Evolutionary conservation across 805 yeast genomes (phyloP).

Genomic region (Yamadazyma ubonensis): DNA sequence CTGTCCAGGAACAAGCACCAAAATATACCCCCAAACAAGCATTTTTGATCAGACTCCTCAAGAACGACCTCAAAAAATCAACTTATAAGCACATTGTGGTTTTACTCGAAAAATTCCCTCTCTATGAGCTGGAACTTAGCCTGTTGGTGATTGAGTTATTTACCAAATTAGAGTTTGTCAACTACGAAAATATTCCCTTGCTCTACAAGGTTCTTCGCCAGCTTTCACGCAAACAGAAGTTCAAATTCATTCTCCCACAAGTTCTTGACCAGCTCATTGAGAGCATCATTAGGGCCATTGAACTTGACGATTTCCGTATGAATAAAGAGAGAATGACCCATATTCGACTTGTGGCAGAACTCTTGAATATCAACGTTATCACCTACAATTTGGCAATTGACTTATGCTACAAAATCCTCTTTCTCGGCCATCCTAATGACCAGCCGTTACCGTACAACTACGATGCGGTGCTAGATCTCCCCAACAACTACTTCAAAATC

Average conservation of each 20-base stretch:
- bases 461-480: constrained; percentile 51
- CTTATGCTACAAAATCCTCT: constrained; percentile 54
- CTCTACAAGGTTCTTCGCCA: constrained; percentile 6
- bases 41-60: constrained; percentile 30
- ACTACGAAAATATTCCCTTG: constrained; percentile 46
- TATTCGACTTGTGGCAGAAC: constrained; percentile 56
- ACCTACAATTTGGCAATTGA: constrained; percentile 47
- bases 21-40: constrained; percentile 29
- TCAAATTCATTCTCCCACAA: constrained; percentile 40
- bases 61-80: constrained; percentile 4
- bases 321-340: constrained; percentile 64
- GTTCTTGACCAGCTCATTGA: constrained; percentile 67
- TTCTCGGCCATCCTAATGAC: constrained; percentile 63
- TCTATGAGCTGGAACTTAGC: constrained; percentile 24
- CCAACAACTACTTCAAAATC: constrained; percentile 70
- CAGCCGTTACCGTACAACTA: constrained; percentile 52
- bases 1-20: background rate
- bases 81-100: constrained; percentile 32
- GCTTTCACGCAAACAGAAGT: constrained; percentile 24
- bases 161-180: constrained; percentile 59
- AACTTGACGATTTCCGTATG: constrained; percentile 54
- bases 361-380: constrained; percentile 50
- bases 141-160: constrained; percentile 41
- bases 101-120: constrained; percentile 20
- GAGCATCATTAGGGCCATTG: constrained; percentile 62